Evolutionary conservation across 2,329 filamentous ascomycete species (phyloP), one percentile per base, ranked within the genome.

Genomic region (Teratosphaeria zuluensis): DNA sequence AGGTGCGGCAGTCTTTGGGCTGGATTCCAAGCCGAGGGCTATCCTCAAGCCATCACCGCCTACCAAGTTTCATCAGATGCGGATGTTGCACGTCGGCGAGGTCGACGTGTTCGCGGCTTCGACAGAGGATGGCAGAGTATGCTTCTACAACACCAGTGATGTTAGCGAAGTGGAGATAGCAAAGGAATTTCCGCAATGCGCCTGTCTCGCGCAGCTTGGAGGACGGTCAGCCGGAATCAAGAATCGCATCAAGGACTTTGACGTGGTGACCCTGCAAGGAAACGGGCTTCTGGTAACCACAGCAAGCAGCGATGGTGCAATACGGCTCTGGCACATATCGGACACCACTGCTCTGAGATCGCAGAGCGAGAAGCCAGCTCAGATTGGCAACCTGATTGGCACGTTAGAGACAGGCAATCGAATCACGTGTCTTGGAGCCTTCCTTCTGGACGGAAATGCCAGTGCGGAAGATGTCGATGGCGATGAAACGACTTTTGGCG

Each of bases 211-310:
- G n/a, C 84, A 92, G 66, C 72, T 97, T 11, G 92, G 92, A 48
- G 92, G 92, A 32, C 38, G 53, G 21, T 64, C 56, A n/a, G 81
- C 80, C 1, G 87, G 85, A 0, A 81, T 94, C 55, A 75, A 76
- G 2, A 82, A 84, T 11, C 84, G 94, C 56, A 85, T 97, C 72
- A 99, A 97, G 76, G 92, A 96, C 70, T 96, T 97, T 72, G 82
- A 85, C 60, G 75, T 91, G 35, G 67, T 94, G 54, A 70, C 73
- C 12, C 60, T 80, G 3, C n/a, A 30, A 2, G 58, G 69, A 73
- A 5, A 66, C 67, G 76, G 69, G 61, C 80, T 80, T 59, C 77
- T 88, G 61, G 73, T 95, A 51, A 78, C 90, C 4, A 85, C 90
- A 6, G 91, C 83, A 6, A 87, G 89, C 74, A 97, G 92, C 70